phyloP scores from a whole-genome alignment of 2,329 filamentous ascomycete genomes.

The Penicillium crustosum region DNA sequence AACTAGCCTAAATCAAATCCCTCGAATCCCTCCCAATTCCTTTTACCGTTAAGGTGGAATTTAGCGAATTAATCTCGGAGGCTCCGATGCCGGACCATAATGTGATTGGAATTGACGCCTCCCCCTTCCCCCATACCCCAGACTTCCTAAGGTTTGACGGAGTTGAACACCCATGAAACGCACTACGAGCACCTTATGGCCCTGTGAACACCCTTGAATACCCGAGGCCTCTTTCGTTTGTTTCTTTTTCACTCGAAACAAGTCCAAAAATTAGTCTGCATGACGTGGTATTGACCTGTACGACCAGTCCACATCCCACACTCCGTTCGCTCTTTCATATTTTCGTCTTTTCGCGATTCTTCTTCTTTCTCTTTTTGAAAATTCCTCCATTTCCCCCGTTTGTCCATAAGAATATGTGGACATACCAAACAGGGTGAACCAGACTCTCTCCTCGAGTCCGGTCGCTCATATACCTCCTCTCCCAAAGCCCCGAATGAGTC shows the following conservation, averaged over 20 bases:
- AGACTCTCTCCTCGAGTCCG: slow-evolving; percentile 2
- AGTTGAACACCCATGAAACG: not conserved
- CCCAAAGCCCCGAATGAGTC: not conserved
- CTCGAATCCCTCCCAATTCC: not conserved
- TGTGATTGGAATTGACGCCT: not conserved
- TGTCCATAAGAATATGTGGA: slow-evolving; percentile 14
- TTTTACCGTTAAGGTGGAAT: too few relatives aligned
- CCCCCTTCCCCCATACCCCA: not conserved
- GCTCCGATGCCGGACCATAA: not conserved
- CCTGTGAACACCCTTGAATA: not conserved
- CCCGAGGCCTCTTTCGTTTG: not conserved
- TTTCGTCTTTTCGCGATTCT: not conserved
- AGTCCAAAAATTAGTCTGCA: not conserved
- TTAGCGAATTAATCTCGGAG: too few relatives aligned
- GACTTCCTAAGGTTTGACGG: not conserved
- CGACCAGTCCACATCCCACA: slow-evolving; percentile 1
- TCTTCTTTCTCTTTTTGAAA: not conserved
- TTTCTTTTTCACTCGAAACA: not conserved
- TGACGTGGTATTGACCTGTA: not conserved
- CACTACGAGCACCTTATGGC: not conserved
- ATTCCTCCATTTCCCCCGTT: not conserved
- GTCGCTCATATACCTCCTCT: not conserved
- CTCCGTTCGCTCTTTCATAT: too few relatives aligned
- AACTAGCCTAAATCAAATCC: not conserved
- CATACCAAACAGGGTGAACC: slow-evolving; percentile 23